Conservation (phyloP, 441 rosid genomes). For the Populus hybrid region DNA sequence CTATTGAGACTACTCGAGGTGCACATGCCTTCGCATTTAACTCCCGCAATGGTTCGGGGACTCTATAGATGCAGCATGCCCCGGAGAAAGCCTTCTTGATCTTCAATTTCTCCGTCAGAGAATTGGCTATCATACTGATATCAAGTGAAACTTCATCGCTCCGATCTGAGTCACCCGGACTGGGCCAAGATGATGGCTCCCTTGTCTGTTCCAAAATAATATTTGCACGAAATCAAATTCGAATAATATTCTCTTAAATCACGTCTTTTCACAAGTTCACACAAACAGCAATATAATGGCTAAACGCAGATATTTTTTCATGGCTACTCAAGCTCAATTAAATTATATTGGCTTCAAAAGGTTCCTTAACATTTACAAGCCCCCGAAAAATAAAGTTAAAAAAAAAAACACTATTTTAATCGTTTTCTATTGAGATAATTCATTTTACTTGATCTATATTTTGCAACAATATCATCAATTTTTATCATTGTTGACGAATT, state of each 20-base stretch:
- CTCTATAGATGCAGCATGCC: background rate
- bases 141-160: background rate
- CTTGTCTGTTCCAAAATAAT: background rate
- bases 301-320: background rate
- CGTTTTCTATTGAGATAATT: background rate
- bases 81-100: background rate
- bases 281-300: background rate
- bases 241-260: background rate
- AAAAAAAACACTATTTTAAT: background rate
- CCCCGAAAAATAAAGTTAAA: background rate
- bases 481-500: background rate
- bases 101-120: background rate
- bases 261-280: background rate
- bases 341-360: background rate
- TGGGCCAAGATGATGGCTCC: too few species aligned
- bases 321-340: too few species aligned
- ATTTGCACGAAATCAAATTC: too few species aligned
- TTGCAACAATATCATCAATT: background rate
- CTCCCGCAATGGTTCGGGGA: background rate
- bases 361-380: background rate
- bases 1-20: background rate
- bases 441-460: background rate
- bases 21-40: background rate
- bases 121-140: background rate
- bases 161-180: background rate